Conservation (phyloP, 176 grass and related monocot genomes). For the Otatea glauca region DNA sequence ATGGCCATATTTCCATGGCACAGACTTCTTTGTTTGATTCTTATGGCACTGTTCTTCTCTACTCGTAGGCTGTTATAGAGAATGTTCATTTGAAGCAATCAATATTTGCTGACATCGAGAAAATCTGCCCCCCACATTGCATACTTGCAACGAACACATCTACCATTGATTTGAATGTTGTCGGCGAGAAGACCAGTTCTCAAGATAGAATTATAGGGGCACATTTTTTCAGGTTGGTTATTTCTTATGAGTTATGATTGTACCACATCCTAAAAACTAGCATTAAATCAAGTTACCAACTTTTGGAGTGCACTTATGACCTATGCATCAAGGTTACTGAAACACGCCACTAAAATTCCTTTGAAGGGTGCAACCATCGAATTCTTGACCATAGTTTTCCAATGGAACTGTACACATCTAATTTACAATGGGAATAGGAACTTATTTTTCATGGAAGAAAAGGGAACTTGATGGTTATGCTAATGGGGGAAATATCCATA, state of each 20-base stretch:
- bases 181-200: slow-evolving; percentile 82
- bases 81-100: slow-evolving; percentile 95
- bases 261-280: neutral
- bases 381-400: slow-evolving; percentile 6
- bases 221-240: slow-evolving; percentile 95
- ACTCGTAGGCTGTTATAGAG: slow-evolving; percentile 88
- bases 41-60: neutral
- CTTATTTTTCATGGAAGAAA: neutral
- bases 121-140: slow-evolving; percentile 77
- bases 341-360: neutral
- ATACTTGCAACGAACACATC: slow-evolving; percentile 97
- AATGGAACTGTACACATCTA: neutral
- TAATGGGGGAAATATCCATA: neutral
- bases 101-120: slow-evolving; percentile 97
- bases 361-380: neutral
- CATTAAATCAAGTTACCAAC: neutral
- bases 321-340: neutral
- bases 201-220: slow-evolving; percentile 94
- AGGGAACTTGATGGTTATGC: slow-evolving; percentile 4
- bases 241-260: slow-evolving; percentile 16
- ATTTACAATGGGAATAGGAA: neutral
- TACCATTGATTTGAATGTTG: slow-evolving; percentile 89
- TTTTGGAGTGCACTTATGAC: slow-evolving; percentile 1
- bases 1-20: neutral
- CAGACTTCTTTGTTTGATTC: slow-evolving; percentile 36